Conservation (phyloP, 1,284 basidiomycete genomes). For the Cutaneotrichosporon curvatum region DNA sequence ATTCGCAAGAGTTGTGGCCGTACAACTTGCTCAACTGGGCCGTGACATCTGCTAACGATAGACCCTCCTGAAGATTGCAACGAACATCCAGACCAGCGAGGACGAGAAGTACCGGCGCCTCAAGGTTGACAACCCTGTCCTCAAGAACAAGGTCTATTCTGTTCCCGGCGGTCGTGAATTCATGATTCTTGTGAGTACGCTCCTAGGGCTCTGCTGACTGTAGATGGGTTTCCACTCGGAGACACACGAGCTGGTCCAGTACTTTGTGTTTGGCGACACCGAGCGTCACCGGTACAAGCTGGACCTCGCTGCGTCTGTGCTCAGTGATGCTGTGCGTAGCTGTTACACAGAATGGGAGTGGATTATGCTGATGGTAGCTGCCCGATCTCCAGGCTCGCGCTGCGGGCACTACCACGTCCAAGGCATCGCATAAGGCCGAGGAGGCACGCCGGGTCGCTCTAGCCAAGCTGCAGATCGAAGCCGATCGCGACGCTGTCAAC, state of each 20-base stretch:
- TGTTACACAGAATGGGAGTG: not conserved
- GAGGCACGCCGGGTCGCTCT: conserved; percentile 30
- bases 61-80: conserved; percentile 41
- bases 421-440: conserved; percentile 18
- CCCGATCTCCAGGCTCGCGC: conserved; percentile 20
- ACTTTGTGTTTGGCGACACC: conserved; percentile 28
- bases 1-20: no score
- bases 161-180: conserved; percentile 39
- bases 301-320: conserved; percentile 25
- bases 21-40: no score
- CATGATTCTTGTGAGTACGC: conserved; percentile 36
- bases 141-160: conserved; percentile 36
- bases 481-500: conserved; percentile 33
- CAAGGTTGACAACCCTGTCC: conserved; percentile 28
- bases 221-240: conserved; percentile 42
- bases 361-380: conserved; percentile 20
- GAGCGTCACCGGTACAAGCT: conserved; percentile 33
- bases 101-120: conserved; percentile 37
- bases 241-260: conserved; percentile 27
- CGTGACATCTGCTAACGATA: conserved; percentile 18
- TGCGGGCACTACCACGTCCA: conserved; percentile 5
- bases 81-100: conserved; percentile 30
- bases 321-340: conserved; percentile 32
- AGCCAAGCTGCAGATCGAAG: conserved; percentile 36
- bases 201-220: not conserved